These are phyloP conservation scores for Crithidia acanthocephali DNA, from an alignment of 208 protist genomes.

Conservation along the genomic window DNA sequence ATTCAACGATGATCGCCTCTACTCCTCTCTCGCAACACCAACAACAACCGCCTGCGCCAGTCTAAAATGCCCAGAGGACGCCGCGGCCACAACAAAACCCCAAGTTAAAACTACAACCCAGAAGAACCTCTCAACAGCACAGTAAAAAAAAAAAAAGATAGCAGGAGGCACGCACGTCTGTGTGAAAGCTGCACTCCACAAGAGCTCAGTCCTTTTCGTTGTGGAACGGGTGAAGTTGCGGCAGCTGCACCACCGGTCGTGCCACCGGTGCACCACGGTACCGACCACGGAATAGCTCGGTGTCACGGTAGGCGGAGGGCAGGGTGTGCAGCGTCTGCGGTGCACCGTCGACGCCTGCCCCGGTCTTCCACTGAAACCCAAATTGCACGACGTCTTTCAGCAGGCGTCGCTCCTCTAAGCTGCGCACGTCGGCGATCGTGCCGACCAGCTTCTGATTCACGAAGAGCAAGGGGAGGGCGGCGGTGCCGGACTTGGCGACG, in stretches of 20 bases:
- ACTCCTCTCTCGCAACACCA: too few species aligned
- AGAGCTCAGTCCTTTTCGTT: slow-evolving; percentile 27
- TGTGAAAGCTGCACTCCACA: too few species aligned
- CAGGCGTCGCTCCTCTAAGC: slow-evolving; percentile 64
- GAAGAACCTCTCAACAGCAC: too few species aligned
- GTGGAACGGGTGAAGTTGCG: slow-evolving; percentile 68
- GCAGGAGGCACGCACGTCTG: background rate
- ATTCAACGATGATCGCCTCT: too few species aligned
- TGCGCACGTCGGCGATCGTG: slow-evolving; percentile 67
- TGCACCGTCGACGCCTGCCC: slow-evolving; percentile 27
- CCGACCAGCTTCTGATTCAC: slow-evolving; percentile 85
- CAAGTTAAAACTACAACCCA: too few species aligned
- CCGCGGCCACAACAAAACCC: too few species aligned
- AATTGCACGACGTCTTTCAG: slow-evolving; percentile 92
- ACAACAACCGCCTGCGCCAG: too few species aligned
- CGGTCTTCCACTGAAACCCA: slow-evolving; percentile 89
- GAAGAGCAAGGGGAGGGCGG: slow-evolving; percentile 81
- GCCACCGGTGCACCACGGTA: slow-evolving; percentile 79
- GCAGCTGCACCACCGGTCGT: slow-evolving; percentile 73
- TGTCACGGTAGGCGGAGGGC: slow-evolving; percentile 74
- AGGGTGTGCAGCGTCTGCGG: slow-evolving; percentile 62
- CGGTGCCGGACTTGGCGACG: slow-evolving; percentile 38
- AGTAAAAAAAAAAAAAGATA: background rate
- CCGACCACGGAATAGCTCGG: slow-evolving; percentile 78
- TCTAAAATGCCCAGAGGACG: too few species aligned